Base-by-base conservation (phyloP, 139 green algal genomes). In the Microglena sp. region DNA sequence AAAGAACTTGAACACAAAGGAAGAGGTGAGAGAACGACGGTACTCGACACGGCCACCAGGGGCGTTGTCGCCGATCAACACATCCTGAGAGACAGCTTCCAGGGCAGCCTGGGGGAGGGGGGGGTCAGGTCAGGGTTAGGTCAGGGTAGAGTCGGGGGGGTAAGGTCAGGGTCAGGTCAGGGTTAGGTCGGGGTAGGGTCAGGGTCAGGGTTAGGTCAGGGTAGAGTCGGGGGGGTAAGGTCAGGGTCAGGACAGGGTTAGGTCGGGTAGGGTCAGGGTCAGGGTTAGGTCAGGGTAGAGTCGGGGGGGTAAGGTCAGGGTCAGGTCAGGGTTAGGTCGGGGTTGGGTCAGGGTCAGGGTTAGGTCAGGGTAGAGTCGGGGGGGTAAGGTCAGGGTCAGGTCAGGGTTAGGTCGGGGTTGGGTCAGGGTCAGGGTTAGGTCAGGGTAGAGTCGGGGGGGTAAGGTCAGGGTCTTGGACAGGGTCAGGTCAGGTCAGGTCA, bases 1-100 rank as follows among this genome's bases (percentile, higher is more conserved):
- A n/a, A 92, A 87, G 71, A 94, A 95, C 69, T 95, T 94, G 88
- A 94, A 96, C 54, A 98, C 63, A 79, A 98, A 98, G 44, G 85
- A 90, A 7, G 84, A 73, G 1, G 81, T 76, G 60, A 98, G 82
- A 15, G 87, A 89, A 28, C 77, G 75, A 3, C 92, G 78, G 84
- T 88, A 98, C 76, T 97, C 89, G 21, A 83, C 77, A 81, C 93
- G 94, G 50, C 92, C 92, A 59, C 91, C 91, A 18, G 93, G 92
- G 0, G 89, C 89, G 31, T 82, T 76, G 45, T 82, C 45, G 8
- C 64, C 24, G 33, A 94, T 83, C 33, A 80, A 63, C 2, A 98
- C 75, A 33, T 98, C 93, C 33, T 86, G 44, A 7, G 60, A 60
- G 18, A 97, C 63, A 11, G 81, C 77, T 27, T 30, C 60, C 50